Evolutionary conservation across 441 rosid species (phyloP), one percentile per base, ranked within the genome.

Genomic region (Hura crepitans): DNA sequence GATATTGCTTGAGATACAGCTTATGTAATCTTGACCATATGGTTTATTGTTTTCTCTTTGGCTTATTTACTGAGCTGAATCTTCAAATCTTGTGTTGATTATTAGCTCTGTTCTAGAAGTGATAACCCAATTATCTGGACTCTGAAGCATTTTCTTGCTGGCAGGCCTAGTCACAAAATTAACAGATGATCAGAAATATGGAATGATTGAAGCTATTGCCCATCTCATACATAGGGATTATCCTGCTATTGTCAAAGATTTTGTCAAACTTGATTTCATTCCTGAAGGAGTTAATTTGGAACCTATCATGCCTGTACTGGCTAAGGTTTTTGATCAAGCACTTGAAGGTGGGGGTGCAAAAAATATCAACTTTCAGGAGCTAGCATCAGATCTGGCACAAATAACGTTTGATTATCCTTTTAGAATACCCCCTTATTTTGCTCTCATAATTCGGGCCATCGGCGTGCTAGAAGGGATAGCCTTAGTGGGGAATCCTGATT

Each of bases 301-400:
- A 65, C 99, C 97, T n/a, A 95, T 95, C 76, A 67, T 92, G 82
- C 99, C 99, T 10, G 97, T 95, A 73, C 82, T 95, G 72, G 99
- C 93, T 56, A 95, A 86, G 84, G 99, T 95, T 71, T 94, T 95
- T 77, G 97, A 95, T 84, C 99, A 95, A 84, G 99, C 99, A 66
- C 94, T 90, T 65, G 99, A 95, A 88, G 99, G 97, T 77, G 99
- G 97, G 8, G 99, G 99, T 60, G 97, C 97, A 6, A 95, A 92
- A 82, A 87, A 80, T 80, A 69, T 95, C 39, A 92, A 95, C 81
- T 92, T 95, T 74, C 97, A 94, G 83, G 97, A 94, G 85, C 85
- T 94, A 77, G 97, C 99, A 70, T 78, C 96, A 43, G 99, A 95
- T 85, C 84, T 95, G 80, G 97, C 97, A 35, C 97, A 95, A 78